These are phyloP conservation scores for Dactylorhiza incarnata DNA, from an alignment of 106 monocot species.

Conservation along the genomic window DNA sequence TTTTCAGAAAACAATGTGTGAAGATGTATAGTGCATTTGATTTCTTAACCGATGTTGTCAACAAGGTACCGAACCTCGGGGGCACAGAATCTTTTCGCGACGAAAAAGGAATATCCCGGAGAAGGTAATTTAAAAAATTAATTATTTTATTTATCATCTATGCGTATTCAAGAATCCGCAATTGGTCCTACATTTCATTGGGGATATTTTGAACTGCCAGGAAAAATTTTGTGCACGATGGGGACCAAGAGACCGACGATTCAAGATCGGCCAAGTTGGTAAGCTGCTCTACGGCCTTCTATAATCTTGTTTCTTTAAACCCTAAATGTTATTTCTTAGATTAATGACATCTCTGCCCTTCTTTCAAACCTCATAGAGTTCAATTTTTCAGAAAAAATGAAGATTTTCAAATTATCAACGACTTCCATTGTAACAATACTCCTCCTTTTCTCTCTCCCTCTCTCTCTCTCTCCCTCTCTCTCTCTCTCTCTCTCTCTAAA, in stretches of 20 bases:
- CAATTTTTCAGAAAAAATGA: too few relatives aligned
- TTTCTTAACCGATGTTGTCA: constrained; percentile 89
- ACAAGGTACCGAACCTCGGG: constrained; percentile 86
- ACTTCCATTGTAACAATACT: too few relatives aligned
- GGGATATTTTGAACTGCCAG: constrained; percentile 20
- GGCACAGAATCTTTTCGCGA: constrained; percentile 60
- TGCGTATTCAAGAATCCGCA: not conserved
- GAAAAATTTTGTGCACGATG: constrained; percentile 51
- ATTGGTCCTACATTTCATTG: not conserved
- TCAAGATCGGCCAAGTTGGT: constrained; percentile 65
- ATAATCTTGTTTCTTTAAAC: not conserved
- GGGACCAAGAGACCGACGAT: constrained; percentile 31
- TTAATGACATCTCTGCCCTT: not conserved
- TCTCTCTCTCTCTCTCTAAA: too few relatives aligned
- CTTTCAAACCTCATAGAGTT: not conserved
- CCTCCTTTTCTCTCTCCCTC: too few relatives aligned
- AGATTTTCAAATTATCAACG: too few relatives aligned
- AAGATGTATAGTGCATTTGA: constrained; percentile 89
- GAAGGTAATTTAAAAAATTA: constrained; percentile 32
- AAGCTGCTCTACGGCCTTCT: constrained; percentile 3
- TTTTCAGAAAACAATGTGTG: constrained; percentile 92
- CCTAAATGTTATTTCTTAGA: too few relatives aligned
- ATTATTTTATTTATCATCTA: not conserved
- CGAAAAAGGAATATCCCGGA: constrained; percentile 64
- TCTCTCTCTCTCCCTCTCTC: too few relatives aligned